Base-by-base conservation (phyloP, 2,329 filamentous ascomycete genomes). In the Cladophialophora psammophila region DNA sequence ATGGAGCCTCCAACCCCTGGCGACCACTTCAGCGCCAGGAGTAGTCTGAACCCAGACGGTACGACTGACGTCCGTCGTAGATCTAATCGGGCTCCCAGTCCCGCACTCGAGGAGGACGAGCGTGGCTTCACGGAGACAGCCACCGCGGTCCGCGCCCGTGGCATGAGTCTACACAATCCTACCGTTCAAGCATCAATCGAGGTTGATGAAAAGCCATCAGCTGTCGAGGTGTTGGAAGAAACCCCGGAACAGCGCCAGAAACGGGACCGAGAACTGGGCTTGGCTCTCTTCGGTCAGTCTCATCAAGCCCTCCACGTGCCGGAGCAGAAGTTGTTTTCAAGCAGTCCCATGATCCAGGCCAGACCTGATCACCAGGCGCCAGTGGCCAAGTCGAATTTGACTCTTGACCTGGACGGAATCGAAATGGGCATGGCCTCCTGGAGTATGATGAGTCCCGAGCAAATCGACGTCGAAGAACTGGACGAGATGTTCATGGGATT, bases 71-170 rank as follows among this genome's bases (percentile, higher is more conserved):
- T 76, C 38, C 75, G 77, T 50, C 74, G 77, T 31, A 63, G 71
- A 59, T 78, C 82, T 73, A 85, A 88, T 68, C 88, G 91, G 67
- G 91, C 90, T n/a, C 88, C 91, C 31, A 95, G 92, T 70, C 94
- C 94, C 60, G 93, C 93, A 15, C 84, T 98, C 42, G 94, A 98
- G 81, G 93, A 91, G 74, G 94, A 98, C 74, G 94, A 98, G 83
- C 92, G 91, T 76, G 95, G 98, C 79, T 99, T 99, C 76, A 97
- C 94, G 6, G 92, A 96, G 80, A 98, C 94, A 1, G 95, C 95
- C 15, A 92, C 93, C 72, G 92, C 90, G 57, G 87, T 98, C 73
- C 92, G 87, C 66, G 83, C 85, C 80, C 85, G 83, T 71, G 82
- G 78, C 69, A 80, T 74, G 76, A 84, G 78, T 67, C 76, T 75